Evolutionary conservation across 495 filamentous ascomycete genomes (phyloP).

Genomic region (Amniculicola lignicola): DNA sequence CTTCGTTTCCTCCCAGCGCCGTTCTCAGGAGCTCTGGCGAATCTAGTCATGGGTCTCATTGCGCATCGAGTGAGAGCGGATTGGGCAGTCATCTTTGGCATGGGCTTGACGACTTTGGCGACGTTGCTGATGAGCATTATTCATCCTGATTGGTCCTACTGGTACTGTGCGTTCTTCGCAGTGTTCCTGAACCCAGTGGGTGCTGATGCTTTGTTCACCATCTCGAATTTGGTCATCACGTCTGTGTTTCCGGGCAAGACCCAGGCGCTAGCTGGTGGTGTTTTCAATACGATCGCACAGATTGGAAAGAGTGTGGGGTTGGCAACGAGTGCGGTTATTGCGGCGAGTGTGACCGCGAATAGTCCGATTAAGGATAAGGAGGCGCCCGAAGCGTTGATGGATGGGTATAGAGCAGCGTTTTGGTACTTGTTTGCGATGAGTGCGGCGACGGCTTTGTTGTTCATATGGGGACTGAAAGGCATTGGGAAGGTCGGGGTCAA

Average conservation of each 20-base stretch:
- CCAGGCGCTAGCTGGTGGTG: constrained; percentile 60
- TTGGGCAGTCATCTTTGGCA: constrained; percentile 47
- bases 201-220: constrained; percentile 59
- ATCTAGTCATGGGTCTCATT: constrained; percentile 54
- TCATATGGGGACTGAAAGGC: constrained; percentile 49
- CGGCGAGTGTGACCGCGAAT: constrained; percentile 48
- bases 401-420: constrained; percentile 59
- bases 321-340: constrained; percentile 55
- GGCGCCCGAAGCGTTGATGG: constrained; percentile 47
- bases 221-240: constrained; percentile 61
- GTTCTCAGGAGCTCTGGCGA: constrained; percentile 51
- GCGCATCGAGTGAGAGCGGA: constrained; percentile 54
- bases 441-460: constrained; percentile 45
- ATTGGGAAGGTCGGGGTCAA: constrained; percentile 57
- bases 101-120: constrained; percentile 45
- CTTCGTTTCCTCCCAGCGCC: constrained; percentile 57
- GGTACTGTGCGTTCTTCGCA: constrained; percentile 54
- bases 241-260: constrained; percentile 55
- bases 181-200: constrained; percentile 52
- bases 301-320: constrained; percentile 60
- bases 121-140: constrained; percentile 56
- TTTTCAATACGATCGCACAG: constrained; percentile 63
- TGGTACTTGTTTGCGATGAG: constrained; percentile 57
- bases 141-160: constrained; percentile 52
- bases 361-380: constrained; percentile 32